These are phyloP conservation scores for Sonneratia alba DNA, from an alignment of 345 rosid species.

Conservation along the genomic window DNA sequence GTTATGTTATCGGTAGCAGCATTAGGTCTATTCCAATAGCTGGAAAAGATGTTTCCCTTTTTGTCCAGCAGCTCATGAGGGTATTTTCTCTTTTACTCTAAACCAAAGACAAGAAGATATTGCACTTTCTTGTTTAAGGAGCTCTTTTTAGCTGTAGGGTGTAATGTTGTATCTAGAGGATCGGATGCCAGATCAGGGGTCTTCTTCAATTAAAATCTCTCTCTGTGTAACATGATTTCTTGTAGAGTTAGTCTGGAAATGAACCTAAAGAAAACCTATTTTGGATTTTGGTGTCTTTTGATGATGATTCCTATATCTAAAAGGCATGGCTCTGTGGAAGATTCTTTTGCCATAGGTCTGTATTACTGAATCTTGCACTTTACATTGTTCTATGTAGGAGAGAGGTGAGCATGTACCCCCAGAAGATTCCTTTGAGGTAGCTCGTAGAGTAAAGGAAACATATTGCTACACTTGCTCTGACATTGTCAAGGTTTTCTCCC, in stretches of 20 bases:
- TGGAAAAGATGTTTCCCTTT: constrained; percentile 81
- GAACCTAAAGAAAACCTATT: background rate
- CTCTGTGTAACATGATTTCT: background rate
- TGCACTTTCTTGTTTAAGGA: background rate
- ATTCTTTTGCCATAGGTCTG: background rate
- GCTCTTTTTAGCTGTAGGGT: background rate
- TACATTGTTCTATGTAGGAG: constrained; percentile 45
- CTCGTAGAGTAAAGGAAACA: constrained; percentile 91
- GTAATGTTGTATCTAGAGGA: background rate
- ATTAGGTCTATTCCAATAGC: constrained; percentile 83
- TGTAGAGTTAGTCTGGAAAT: background rate
- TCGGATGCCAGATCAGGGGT: background rate
- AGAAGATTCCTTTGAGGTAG: constrained; percentile 91
- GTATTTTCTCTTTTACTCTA: constrained; percentile 25
- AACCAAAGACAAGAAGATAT: background rate
- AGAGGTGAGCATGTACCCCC: constrained; percentile 97
- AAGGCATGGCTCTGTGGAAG: background rate
- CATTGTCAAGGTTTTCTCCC: constrained; percentile 70
- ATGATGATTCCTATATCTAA: background rate
- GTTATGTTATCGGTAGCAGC: constrained; percentile 94
- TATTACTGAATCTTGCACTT: background rate
- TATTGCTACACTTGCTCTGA: constrained; percentile 87
- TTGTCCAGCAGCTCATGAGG: constrained; percentile 97
- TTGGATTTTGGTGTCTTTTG: background rate
- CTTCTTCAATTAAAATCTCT: background rate